phyloP scores from a whole-genome alignment of 2,329 filamentous ascomycete species.

The Pseudocercospora musae region DNA sequence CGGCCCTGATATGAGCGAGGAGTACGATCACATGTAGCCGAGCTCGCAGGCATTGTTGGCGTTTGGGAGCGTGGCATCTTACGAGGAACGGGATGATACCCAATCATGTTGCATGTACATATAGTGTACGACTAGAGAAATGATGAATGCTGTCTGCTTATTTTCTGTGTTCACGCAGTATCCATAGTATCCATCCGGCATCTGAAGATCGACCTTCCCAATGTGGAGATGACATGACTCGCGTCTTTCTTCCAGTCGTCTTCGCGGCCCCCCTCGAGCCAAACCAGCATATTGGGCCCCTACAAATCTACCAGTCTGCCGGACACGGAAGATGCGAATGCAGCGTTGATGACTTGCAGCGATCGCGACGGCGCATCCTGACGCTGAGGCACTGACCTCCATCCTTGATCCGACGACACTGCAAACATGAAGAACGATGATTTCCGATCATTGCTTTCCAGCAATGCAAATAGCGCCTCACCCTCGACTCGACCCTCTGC shows the following conservation, averaged over 20 bases:
- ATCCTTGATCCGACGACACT: background rate
- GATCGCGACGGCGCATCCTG: background rate
- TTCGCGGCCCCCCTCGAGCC: background rate
- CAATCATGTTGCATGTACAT: constrained; percentile 16
- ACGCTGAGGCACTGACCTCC: background rate
- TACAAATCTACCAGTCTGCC: background rate
- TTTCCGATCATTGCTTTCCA: constrained; percentile 74
- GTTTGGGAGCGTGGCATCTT: constrained; percentile 7
- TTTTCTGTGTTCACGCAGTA: background rate
- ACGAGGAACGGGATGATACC: constrained; percentile 13
- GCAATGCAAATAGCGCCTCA: constrained; percentile 42
- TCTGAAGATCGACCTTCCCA: background rate
- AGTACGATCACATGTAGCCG: background rate
- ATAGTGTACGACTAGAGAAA: constrained; percentile 2
- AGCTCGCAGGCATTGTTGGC: constrained; percentile 1
- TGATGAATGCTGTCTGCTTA: background rate
- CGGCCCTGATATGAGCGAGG: background rate
- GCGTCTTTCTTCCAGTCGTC: background rate
- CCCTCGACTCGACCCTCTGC: constrained; percentile 36
- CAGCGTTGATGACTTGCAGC: background rate
- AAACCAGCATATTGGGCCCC: background rate
- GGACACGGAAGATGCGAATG: background rate
- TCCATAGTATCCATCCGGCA: background rate
- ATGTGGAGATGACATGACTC: constrained; percentile 6
- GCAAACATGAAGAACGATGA: constrained; percentile 85